Base-by-base conservation (phyloP, 2,329 filamentous ascomycete genomes). In the Diaporthe vaccinii region DNA sequence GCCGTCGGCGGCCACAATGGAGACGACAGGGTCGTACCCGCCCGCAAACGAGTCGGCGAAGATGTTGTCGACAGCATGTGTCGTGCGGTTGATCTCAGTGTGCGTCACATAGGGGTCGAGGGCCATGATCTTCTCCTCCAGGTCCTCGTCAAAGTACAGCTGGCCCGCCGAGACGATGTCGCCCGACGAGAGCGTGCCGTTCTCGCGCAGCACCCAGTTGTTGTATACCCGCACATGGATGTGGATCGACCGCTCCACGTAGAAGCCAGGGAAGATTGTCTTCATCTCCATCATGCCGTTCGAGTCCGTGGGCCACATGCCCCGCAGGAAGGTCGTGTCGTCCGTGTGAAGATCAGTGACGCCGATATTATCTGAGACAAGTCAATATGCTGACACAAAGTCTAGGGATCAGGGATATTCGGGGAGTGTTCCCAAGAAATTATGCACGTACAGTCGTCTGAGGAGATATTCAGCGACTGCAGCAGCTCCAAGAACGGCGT, bases 231-330 rank as follows among this genome's bases (percentile, higher is more conserved):
- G 65, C 4, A 70, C 55, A 25, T 74, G 73, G 17, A 74, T 70
- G 46, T 74, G 73, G 1, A 74, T 70, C 28, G 73, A 10, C 9
- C 73, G 73, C 25, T 61, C 55, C 22, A 70, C 44, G 20, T 74
- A 70, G 55, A 74, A 74, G 31, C 73, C 73, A 0, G 73, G 65
- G 55, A 74, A 69, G 15, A 74, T 44, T 2, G 73, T 74, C 55
- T 74, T 69, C 65, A 70, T 74, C 36, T 74, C 62, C 65, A 74
- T 70, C 73, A 74, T 49, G 31, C 73, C 73, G 20, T 69, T 61
- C 31, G 39, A 46, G 17, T 70, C 55, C 12, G 65, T 70, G 6
- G 73, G 73, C 73, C 73, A 74, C 73, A 74, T 74, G 22, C 62
- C 73, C n/a, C 73, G 34, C 10, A 74, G 44, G 41, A 49, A 74